Base-by-base conservation (phyloP, 2,329 filamentous ascomycete genomes). In the Leptographium wingfieldii region DNA sequence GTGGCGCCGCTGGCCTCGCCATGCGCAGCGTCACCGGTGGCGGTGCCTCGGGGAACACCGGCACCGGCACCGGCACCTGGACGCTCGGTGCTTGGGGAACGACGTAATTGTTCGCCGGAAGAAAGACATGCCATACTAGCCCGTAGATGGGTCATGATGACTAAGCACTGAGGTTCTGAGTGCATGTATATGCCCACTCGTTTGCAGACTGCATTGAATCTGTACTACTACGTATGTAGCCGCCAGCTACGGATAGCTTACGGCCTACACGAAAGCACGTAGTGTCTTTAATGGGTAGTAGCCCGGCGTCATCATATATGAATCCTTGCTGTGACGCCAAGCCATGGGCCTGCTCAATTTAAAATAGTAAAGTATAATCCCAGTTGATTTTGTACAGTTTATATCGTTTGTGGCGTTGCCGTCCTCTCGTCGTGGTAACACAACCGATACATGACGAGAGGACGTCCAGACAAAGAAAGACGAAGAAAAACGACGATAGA, bases 21-120 rank as follows among this genome's bases (percentile, higher is more conserved):
- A 33, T 29, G 19, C 43, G 68, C 66, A 72, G 55, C 16, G 57
- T 53, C 6, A 22, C 51, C 11, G 59, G 27, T 6, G 43, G 35
- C 25, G 51, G 25, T 4, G 33, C 31, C 1, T 53, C 53, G 0
- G 54, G 52, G 19, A 29, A 14, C 9, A 33, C 58, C 5, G 63
- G 40, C 10, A 29, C 67, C 61, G 69, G 67, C 58, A 75, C 77
- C 61, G 68, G 74, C 14, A 80, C 74, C 62, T 87, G 83, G 83
- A 86, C 84, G 3, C 68, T 87, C 57, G 84, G 84, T 0, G 69
- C 78, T 11, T 87, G 84, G 83, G 83, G 81, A 5, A 68, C 80
- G 75, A 62, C 75, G 51, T 58, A 56, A 16, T 27, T 40, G 19
- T 9, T 33, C 22, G 22, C 22, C 22, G 22, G 22, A 22, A 22